phyloP scores from a whole-genome alignment of 129 eudicot genomes.

The Pulicaria dysenterica region DNA sequence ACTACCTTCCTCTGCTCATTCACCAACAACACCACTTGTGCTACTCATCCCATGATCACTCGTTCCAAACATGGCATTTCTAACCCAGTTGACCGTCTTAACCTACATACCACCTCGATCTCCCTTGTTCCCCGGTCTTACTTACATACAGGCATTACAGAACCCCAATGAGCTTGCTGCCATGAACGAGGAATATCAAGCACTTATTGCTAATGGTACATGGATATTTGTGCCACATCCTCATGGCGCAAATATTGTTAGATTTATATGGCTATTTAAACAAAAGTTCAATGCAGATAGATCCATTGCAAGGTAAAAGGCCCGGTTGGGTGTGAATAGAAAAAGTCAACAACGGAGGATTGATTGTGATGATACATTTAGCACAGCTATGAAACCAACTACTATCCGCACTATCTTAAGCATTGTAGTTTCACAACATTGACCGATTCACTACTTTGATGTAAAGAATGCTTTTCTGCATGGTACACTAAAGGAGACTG shows the following conservation, averaged over 20 bases:
- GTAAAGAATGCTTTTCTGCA: no score
- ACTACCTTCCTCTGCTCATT: no score
- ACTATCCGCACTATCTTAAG: no score
- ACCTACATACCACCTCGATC: not conserved
- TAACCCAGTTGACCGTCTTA: not conserved
- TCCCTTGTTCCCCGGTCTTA: not conserved
- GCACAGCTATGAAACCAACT: no score
- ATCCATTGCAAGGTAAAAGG: not conserved
- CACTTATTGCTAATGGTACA: constrained; percentile 4
- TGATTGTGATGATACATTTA: no score
- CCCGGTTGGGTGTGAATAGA: no score
- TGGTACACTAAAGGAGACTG: no score
- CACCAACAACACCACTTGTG: no score
- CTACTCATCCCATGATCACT: not conserved
- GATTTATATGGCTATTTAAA: not conserved
- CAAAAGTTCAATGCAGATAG: not conserved
- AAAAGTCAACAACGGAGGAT: no score
- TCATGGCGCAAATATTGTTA: not conserved
- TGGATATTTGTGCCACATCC: constrained; percentile 8
- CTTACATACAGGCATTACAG: not conserved
- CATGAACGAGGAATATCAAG: not conserved
- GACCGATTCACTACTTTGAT: no score
- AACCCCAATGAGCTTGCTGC: no score
- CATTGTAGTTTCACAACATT: no score
- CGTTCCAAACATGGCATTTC: not conserved